These are phyloP conservation scores for Diutina pseudorugosa DNA, from an alignment of 1,139 yeast genomes.

Conservation along the genomic window DNA sequence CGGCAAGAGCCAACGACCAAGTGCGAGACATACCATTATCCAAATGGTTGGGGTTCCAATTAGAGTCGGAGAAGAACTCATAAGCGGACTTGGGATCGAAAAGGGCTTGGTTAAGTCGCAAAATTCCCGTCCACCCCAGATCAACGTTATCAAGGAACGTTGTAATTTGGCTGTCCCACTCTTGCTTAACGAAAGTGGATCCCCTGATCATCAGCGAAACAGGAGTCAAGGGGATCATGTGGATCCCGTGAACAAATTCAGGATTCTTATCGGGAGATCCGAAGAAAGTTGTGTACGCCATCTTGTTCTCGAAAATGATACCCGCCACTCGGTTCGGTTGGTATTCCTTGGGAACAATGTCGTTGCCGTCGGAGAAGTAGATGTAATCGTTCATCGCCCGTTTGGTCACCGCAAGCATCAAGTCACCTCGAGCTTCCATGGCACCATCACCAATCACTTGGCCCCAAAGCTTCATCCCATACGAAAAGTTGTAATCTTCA, in stretches of 20 bases:
- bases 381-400: conserved; percentile 55
- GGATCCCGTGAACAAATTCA: conserved; percentile 91
- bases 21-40: conserved; percentile 87
- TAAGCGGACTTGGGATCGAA: conserved; percentile 58
- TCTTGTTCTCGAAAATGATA: conserved; percentile 72
- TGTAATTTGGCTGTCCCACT: conserved; percentile 54
- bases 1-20: conserved; percentile 63
- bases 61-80: conserved; percentile 45
- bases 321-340: conserved; percentile 63
- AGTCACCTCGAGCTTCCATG: conserved; percentile 70
- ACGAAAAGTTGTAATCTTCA: conserved; percentile 71
- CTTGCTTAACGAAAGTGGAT: conserved; percentile 60
- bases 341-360: conserved; percentile 43
- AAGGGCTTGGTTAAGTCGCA: conserved; percentile 69
- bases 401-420: conserved; percentile 56
- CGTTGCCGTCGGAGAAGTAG: conserved; percentile 43
- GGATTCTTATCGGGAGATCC: conserved; percentile 35
- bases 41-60: conserved; percentile 41
- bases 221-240: conserved; percentile 86
- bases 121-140: conserved; percentile 84
- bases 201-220: conserved; percentile 66
- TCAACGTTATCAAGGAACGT: conserved; percentile 40
- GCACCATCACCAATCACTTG: conserved; percentile 51
- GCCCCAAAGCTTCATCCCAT: conserved; percentile 80
- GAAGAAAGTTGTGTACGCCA: conserved; percentile 86